phyloP scores from a whole-genome alignment of 192 early-diverging fungal species.

The Coemansia erecta region DNA sequence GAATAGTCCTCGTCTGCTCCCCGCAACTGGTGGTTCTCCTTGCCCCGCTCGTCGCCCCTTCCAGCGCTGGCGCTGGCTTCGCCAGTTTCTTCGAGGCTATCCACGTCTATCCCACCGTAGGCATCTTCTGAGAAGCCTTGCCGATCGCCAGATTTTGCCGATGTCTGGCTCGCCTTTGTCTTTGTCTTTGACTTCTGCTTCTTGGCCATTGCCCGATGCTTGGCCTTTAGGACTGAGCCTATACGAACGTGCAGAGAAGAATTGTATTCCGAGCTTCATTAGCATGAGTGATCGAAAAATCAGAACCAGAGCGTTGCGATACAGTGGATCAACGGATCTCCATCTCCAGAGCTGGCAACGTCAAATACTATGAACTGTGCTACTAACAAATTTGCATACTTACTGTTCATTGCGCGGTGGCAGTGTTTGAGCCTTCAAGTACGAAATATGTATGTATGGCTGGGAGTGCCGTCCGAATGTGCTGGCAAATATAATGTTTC shows the following conservation, averaged over 20 bases:
- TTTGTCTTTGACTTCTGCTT: constrained; percentile 40
- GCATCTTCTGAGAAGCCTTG: no score
- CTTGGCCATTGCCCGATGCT: constrained; percentile 51
- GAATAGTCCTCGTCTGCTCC: constrained; percentile 11
- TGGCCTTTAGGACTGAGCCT: constrained; percentile 46
- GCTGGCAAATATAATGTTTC: no score
- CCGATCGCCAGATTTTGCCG: neutral
- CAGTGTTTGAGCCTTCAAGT: neutral
- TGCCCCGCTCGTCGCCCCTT: neutral
- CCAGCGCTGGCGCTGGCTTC: neutral
- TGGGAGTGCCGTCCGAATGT: no score
- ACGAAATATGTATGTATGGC: no score
- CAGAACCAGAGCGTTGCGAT: no score
- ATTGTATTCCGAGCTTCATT: no score
- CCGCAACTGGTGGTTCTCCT: neutral
- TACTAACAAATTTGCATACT: constrained; percentile 8
- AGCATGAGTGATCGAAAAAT: no score
- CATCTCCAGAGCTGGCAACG: no score
- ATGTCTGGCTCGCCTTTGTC: neutral
- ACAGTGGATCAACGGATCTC: no score
- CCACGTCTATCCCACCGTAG: no score
- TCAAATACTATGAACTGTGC: neutral
- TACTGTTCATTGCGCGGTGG: constrained; percentile 27
- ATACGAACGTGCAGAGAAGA: neutral
- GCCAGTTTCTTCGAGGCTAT: no score